phyloP scores from a whole-genome alignment of 306 rosid genomes.

The Prunus campanulata region DNA sequence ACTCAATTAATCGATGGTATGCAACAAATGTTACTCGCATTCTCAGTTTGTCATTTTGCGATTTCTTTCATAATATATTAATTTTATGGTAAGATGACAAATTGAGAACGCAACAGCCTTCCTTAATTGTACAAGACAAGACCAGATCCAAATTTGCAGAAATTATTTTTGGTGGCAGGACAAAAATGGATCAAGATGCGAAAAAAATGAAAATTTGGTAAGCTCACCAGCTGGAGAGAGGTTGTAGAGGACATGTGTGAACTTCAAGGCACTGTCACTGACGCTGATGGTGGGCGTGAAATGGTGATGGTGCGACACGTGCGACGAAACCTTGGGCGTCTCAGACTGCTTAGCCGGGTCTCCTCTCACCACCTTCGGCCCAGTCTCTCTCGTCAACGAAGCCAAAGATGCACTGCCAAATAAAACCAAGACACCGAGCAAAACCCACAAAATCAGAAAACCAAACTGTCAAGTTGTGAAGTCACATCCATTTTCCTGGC shows the following conservation, averaged over 20 bases:
- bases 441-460: not conserved
- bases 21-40: not conserved
- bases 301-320: constrained; percentile 36
- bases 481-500: not conserved
- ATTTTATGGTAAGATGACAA: too few relatives aligned
- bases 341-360: constrained; percentile 61
- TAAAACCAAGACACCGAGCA: not conserved
- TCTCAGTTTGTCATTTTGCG: not conserved
- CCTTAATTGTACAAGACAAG: too few relatives aligned
- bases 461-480: not conserved
- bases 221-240: constrained; percentile 79
- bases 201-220: not conserved
- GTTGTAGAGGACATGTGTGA: constrained; percentile 87
- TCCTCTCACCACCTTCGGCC: constrained; percentile 84
- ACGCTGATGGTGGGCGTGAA: constrained; percentile 58
- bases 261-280: constrained; percentile 83
- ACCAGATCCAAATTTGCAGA: not conserved
- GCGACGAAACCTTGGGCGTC: constrained; percentile 33
- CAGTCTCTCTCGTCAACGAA: constrained; percentile 74
- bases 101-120: too few relatives aligned
- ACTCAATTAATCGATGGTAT: not conserved
- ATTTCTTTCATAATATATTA: not conserved
- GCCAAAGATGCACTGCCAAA: constrained; percentile 72
- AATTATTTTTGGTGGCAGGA: not conserved
- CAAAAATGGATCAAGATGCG: not conserved